Percentiles rank a stretch among this genome's conserved stretches.
Evolutionary conservation across 1,139 yeast species (phyloP).

Genomic region (Saccharomycopsis crataegensis): DNA sequence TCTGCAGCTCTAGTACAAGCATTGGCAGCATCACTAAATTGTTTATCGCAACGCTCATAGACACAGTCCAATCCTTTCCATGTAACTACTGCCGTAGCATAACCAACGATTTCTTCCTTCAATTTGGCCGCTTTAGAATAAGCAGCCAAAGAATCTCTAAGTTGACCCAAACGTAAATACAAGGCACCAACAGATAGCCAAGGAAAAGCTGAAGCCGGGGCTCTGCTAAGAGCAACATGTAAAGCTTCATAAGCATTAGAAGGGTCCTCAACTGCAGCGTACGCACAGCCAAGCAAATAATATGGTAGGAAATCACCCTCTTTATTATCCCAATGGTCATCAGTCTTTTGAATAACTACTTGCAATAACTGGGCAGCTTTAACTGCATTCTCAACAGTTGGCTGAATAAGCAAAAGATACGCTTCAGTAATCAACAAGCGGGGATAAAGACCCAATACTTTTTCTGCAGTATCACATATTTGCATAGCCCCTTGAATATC

Average conservation of each 20-base stretch:
- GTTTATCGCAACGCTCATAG: slow-evolving; percentile 58
- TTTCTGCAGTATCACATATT: slow-evolving; percentile 40
- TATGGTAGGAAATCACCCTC: slow-evolving; percentile 49
- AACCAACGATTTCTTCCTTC: slow-evolving; percentile 40
- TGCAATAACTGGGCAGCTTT: slow-evolving; percentile 12
- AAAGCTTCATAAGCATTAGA: slow-evolving; percentile 49
- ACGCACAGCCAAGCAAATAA: slow-evolving; percentile 51
- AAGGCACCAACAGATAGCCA: slow-evolving; percentile 63
- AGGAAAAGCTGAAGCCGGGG: slow-evolving; percentile 48
- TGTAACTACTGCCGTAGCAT: slow-evolving; percentile 39
- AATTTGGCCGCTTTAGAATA: slow-evolving; percentile 56
- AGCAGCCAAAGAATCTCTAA: slow-evolving; percentile 61
- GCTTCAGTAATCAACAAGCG: slow-evolving; percentile 35
- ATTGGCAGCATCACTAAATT: slow-evolving; percentile 50
- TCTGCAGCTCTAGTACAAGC: slow-evolving; percentile 48
- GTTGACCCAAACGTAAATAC: slow-evolving; percentile 50
- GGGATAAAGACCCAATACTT: slow-evolving; percentile 36
- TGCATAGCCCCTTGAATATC: slow-evolving; percentile 39
- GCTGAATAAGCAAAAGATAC: slow-evolving; percentile 29
- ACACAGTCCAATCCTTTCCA: slow-evolving; percentile 62
- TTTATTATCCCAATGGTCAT: slow-evolving; percentile 15
- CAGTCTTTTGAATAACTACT: slow-evolving; percentile 6
- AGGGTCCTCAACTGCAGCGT: slow-evolving; percentile 39
- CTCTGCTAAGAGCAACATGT: slow-evolving; percentile 49
- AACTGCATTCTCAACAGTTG: slow-evolving; percentile 6